Conservation (phyloP, 768 basidiomycete species). For the Leccinum longicurvipes region DNA sequence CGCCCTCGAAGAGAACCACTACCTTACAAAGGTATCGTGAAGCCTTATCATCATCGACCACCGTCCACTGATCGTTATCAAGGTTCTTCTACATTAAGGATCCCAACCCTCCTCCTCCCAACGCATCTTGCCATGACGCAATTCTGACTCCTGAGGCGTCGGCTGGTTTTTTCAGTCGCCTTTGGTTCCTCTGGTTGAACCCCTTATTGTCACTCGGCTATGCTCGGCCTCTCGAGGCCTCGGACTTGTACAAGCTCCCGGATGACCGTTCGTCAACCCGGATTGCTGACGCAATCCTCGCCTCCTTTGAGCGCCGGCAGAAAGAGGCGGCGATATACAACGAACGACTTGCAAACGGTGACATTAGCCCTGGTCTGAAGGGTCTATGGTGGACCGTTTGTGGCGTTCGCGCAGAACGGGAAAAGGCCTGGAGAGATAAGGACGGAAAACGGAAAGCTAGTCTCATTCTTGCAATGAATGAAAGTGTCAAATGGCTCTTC, state of each 20-base stretch:
- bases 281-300: constrained; percentile 61
- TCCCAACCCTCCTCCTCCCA: too few relatives aligned
- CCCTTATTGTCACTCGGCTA: constrained; percentile 72
- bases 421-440: too few relatives aligned
- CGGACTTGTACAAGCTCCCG: constrained; percentile 79
- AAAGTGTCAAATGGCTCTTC: too few relatives aligned
- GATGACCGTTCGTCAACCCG: constrained; percentile 53
- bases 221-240: constrained; percentile 71
- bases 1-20: not conserved
- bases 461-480: constrained; percentile 66
- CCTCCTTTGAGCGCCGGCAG: constrained; percentile 58
- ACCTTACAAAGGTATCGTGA: too few relatives aligned
- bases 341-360: too few relatives aligned
- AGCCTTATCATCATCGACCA: not conserved
- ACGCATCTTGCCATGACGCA: constrained; percentile 56
- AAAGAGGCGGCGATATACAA: constrained; percentile 58
- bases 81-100: constrained; percentile 15
- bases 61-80: not conserved
- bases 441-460: constrained; percentile 64
- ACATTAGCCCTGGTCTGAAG: constrained; percentile 53
- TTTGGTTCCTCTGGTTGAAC: constrained; percentile 77
- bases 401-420: constrained; percentile 41
- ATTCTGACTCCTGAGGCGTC: constrained; percentile 60
- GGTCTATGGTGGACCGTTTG: constrained; percentile 59
- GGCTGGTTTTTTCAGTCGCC: constrained; percentile 53